phyloP scores from a whole-genome alignment of 139 green algal genomes.

The Tetradesmus obliquus region DNA sequence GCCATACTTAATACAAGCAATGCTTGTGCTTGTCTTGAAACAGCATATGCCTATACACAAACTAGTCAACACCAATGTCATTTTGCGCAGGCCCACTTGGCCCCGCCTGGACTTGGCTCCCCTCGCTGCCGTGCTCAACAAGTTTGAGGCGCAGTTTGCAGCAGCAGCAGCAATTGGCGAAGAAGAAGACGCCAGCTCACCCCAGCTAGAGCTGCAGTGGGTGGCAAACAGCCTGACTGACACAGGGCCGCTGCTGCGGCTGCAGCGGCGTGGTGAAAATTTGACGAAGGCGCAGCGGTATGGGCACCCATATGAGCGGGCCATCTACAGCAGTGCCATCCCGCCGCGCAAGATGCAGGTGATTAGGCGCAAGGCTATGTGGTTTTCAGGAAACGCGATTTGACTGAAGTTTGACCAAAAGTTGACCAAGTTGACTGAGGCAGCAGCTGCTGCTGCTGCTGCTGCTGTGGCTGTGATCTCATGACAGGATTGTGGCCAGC shows the following conservation, averaged over 20 bases:
- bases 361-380: not conserved
- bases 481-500: not conserved
- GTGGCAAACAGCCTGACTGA: conserved; percentile 36
- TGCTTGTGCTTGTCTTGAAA: no score
- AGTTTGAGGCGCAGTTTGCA: conserved; percentile 52
- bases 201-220: not conserved
- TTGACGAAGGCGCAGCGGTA: conserved; percentile 71
- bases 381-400: no score
- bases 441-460: not conserved
- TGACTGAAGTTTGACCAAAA: no score
- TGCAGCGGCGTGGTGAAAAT: conserved; percentile 44
- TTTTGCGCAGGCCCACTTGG: conserved; percentile 53
- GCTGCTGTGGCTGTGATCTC: not conserved
- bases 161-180: not conserved
- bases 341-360: conserved; percentile 14
- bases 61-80: no score
- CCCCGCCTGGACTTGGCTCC: conserved; percentile 69
- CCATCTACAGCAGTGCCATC: conserved; percentile 17
- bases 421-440: not conserved
- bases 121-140: conserved; percentile 71
- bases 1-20: no score
- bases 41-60: no score
- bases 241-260: conserved; percentile 69
- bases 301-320: conserved; percentile 50
- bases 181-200: not conserved